Evolutionary conservation across 352 stramenopile genomes (phyloP).

Genomic region (Phytopythium helicoides): DNA sequence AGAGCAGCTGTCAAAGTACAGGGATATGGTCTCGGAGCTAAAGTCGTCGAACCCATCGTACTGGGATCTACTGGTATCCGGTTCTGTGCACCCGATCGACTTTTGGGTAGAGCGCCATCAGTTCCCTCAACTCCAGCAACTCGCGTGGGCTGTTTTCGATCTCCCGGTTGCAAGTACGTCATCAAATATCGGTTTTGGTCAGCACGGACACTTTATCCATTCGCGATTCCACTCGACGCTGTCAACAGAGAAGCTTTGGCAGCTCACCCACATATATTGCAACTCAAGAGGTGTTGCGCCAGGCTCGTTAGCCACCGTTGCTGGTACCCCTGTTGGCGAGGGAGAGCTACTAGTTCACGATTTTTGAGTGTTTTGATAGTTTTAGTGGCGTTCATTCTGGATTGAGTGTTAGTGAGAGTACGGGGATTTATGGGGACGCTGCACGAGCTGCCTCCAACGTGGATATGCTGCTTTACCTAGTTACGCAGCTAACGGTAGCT

Average conservation of each 20-base stretch:
- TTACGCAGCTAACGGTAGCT: too few species aligned
- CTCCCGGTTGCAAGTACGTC: slow-evolving; percentile 45
- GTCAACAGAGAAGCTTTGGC: slow-evolving; percentile 38
- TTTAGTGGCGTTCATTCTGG: not conserved
- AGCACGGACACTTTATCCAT: slow-evolving; percentile 27
- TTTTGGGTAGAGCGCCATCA: slow-evolving; percentile 62
- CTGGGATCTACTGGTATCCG: slow-evolving; percentile 48
- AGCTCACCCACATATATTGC: slow-evolving; percentile 63
- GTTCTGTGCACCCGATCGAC: slow-evolving; percentile 41
- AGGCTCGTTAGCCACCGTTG: not conserved
- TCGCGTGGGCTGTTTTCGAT: slow-evolving; percentile 53
- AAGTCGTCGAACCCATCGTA: slow-evolving; percentile 54
- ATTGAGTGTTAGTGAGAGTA: too few species aligned
- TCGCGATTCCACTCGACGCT: slow-evolving; percentile 42
- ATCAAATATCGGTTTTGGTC: slow-evolving; percentile 31
- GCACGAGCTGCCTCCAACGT: too few species aligned
- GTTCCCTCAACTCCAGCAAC: slow-evolving; percentile 57
- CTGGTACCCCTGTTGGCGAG: slow-evolving; percentile 8
- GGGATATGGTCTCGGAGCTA: slow-evolving; percentile 41
- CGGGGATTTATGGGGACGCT: too few species aligned
- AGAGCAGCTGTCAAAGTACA: slow-evolving; percentile 47
- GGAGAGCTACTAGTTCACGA: slow-evolving; percentile 5
- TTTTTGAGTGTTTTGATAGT: not conserved
- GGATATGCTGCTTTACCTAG: too few species aligned
- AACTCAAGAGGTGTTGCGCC: slow-evolving; percentile 30